Percentiles rank a stretch among this genome's conserved stretches.
These are phyloP conservation scores for Termitomyces sp. DNA, from an alignment of 768 basidiomycete species.

Conservation along the genomic window DNA sequence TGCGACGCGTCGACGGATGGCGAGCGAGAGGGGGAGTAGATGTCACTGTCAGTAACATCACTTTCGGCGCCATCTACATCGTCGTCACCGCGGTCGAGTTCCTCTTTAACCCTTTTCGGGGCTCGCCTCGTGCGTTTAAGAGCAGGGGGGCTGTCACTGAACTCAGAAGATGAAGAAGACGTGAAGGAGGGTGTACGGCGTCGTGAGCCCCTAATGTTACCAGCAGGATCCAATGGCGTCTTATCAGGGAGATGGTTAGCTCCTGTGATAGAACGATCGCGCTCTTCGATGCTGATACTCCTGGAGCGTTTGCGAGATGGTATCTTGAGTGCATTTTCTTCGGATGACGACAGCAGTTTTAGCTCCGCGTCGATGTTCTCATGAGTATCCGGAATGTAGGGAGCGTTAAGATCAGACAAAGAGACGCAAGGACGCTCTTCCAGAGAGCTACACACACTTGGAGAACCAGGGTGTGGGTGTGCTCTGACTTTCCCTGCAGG, in stretches of 20 bases:
- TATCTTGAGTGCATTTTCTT: neutral
- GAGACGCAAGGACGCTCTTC: constrained; percentile 11
- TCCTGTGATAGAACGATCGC: neutral
- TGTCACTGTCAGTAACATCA: constrained; percentile 14
- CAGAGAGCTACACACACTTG: constrained; percentile 1
- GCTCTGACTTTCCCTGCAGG: neutral
- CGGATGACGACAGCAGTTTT: neutral
- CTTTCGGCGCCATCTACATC: constrained; percentile 12
- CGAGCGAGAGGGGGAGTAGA: constrained; percentile 18
- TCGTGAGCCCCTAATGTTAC: neutral
- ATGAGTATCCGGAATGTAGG: constrained; percentile 11
- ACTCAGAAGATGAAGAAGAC: constrained; percentile 10
- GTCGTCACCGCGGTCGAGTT: neutral
- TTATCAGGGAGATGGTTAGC: neutral
- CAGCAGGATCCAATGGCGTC: neutral
- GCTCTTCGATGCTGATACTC: neutral
- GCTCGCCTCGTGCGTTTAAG: constrained; percentile 9
- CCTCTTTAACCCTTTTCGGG: neutral
- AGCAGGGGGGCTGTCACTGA: neutral
- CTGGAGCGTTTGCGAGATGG: constrained; percentile 8
- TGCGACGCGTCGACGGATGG: constrained; percentile 12
- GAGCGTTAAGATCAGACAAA: constrained; percentile 15
- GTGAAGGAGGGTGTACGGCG: constrained; percentile 12
- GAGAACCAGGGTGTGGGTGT: constrained; percentile 3
- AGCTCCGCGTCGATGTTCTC: neutral